Percentiles rank a stretch among this genome's conserved stretches.
Evolutionary conservation across 768 basidiomycete species (phyloP).

Genomic region (Rhizopogon vinicolor): DNA sequence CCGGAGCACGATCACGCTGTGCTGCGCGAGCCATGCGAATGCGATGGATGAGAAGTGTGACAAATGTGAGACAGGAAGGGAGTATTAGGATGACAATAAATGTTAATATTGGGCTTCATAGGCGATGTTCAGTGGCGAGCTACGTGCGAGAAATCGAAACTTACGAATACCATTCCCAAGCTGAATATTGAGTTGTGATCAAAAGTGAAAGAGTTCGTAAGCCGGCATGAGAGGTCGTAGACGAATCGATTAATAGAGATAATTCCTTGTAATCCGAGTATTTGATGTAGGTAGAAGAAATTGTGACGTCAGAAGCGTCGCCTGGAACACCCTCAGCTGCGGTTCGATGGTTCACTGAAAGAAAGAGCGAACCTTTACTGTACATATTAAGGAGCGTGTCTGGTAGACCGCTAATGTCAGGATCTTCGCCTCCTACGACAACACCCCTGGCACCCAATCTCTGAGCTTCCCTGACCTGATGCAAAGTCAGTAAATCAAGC

Average conservation of each 20-base stretch:
- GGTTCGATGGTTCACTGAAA: slow-evolving; percentile 4
- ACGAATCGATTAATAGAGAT: slow-evolving; percentile 59
- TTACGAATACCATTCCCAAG: slow-evolving; percentile 93
- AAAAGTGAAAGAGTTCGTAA: slow-evolving; percentile 69
- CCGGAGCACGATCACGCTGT: slow-evolving; percentile 78
- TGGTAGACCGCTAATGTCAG: slow-evolving; percentile 58
- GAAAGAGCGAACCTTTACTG: slow-evolving; percentile 61
- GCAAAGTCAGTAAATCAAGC: not conserved
- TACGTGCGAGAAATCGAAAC: slow-evolving; percentile 15
- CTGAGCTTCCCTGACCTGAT: slow-evolving; percentile 53
- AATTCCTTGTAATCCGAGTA: slow-evolving; percentile 76
- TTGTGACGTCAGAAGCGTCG: slow-evolving; percentile 80
- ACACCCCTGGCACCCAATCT: slow-evolving; percentile 78
- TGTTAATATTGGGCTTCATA: slow-evolving; percentile 71
- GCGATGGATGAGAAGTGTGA: slow-evolving; percentile 87
- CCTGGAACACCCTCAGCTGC: slow-evolving; percentile 35
- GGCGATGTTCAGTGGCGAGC: slow-evolving; percentile 7
- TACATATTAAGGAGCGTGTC: slow-evolving; percentile 89
- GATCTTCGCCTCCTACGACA: slow-evolving; percentile 85
- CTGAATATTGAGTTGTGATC: slow-evolving; percentile 74
- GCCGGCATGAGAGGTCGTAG: slow-evolving; percentile 78
- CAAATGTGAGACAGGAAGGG: slow-evolving; percentile 83
- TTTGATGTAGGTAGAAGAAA: slow-evolving; percentile 85
- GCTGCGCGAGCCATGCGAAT: slow-evolving; percentile 80
- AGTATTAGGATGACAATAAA: slow-evolving; percentile 86